These are phyloP conservation scores for Aureobasidium uvarum DNA, from an alignment of 2,329 filamentous ascomycete species.

Conservation along the genomic window DNA sequence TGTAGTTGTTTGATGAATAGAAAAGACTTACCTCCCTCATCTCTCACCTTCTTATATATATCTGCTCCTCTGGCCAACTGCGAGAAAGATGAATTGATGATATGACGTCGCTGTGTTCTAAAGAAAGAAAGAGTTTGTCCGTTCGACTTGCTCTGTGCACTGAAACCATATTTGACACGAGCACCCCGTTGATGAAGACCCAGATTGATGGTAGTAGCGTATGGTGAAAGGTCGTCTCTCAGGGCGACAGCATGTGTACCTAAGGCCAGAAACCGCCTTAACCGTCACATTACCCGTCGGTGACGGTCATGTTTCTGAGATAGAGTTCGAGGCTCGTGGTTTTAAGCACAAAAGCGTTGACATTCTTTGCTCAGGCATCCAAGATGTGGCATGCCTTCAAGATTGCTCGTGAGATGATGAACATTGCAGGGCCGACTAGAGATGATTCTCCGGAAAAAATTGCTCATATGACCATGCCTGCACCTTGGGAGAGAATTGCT, in stretches of 20 bases:
- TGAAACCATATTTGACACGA: constrained; percentile 10
- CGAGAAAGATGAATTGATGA: neutral
- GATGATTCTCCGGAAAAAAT: neutral
- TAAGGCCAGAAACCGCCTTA: constrained; percentile 7
- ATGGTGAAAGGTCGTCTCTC: neutral
- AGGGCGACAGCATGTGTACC: neutral
- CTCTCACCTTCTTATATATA: constrained; percentile 18
- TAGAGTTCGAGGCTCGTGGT: constrained; percentile 7
- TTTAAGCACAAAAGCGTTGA: neutral
- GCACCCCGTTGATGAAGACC: constrained; percentile 1
- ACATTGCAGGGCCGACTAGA: neutral
- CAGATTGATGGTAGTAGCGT: constrained; percentile 13
- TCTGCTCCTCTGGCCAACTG: neutral
- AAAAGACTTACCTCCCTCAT: neutral
- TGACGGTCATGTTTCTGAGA: neutral
- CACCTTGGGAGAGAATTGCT: neutral
- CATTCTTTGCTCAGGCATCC: neutral
- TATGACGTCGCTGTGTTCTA: constrained; percentile 21
- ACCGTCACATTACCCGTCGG: neutral
- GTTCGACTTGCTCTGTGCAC: constrained; percentile 6
- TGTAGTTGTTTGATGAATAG: neutral
- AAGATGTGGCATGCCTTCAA: neutral
- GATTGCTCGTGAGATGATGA: neutral
- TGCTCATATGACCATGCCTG: neutral
- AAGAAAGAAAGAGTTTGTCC: constrained; percentile 21